Conservation (phyloP, 768 basidiomycete species). For the Suillus luteus region DNA sequence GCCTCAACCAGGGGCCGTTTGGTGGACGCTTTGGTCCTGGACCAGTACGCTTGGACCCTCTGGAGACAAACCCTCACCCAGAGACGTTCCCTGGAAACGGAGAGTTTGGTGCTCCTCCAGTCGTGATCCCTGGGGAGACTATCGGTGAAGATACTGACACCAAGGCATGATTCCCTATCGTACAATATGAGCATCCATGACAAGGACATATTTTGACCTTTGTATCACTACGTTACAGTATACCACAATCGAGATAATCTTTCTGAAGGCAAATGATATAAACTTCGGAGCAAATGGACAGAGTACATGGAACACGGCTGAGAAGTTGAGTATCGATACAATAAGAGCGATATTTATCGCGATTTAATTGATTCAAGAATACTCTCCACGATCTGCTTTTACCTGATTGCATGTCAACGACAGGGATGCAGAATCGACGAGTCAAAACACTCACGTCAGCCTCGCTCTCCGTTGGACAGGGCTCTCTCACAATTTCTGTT, state of each 20-base stretch:
- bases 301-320: not conserved
- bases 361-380: conserved; percentile 7
- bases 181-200: not conserved
- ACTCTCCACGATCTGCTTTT: conserved; percentile 4
- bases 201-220: not conserved
- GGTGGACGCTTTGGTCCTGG: conserved; percentile 21
- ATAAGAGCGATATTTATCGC: not conserved
- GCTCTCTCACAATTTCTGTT: conserved; percentile 7
- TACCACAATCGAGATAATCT: not conserved
- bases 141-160: conserved; percentile 21
- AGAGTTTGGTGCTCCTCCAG: conserved; percentile 30
- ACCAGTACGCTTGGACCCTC: conserved; percentile 21
- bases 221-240: not conserved
- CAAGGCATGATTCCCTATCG: not conserved
- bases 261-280: not conserved
- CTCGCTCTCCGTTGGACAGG: conserved; percentile 16
- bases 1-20: conserved; percentile 14
- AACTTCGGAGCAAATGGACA: not conserved
- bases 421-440: not conserved
- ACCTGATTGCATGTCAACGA: conserved; percentile 1
- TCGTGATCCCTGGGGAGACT: conserved; percentile 30
- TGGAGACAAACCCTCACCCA: conserved; percentile 23
- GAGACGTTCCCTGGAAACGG: conserved; percentile 31
- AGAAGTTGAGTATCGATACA: conserved; percentile 2
- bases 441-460: conserved; percentile 17